A percentile compares a stretch with the other conserved stretches of the same genome.
phyloP scores from a whole-genome alignment of 768 basidiomycete species.

The Hericium alpestre region DNA sequence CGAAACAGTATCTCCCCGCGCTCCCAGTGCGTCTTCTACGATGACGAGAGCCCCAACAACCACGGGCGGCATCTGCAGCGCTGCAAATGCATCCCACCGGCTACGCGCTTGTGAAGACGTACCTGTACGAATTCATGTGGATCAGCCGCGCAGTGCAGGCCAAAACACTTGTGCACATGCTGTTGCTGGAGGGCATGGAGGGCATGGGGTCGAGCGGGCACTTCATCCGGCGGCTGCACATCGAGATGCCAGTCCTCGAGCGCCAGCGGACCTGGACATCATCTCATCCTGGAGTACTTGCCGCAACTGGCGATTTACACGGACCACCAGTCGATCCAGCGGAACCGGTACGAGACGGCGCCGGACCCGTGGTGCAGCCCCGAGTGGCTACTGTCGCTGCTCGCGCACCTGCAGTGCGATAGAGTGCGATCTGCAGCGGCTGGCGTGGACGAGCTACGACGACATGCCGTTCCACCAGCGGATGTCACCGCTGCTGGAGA shows the following conservation, averaged over 20 bases:
- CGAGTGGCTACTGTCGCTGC: slow-evolving; percentile 46
- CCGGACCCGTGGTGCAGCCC: slow-evolving; percentile 38
- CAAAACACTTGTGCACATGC: slow-evolving; percentile 31
- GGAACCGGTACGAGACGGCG: slow-evolving; percentile 36
- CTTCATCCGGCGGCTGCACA: slow-evolving; percentile 54
- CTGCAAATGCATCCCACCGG: no score
- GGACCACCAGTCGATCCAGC: slow-evolving; percentile 55
- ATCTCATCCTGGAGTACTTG: slow-evolving; percentile 50
- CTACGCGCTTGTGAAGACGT: slow-evolving; percentile 37
- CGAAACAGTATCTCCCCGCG: no score
- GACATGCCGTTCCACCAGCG: slow-evolving; percentile 47
- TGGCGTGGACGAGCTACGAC: slow-evolving; percentile 69
- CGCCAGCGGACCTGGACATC: slow-evolving; percentile 54
- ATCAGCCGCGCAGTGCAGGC: slow-evolving; percentile 45
- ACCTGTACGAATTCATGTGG: slow-evolving; percentile 64
- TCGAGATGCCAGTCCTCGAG: slow-evolving; percentile 57
- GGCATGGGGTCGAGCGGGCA: slow-evolving; percentile 25
- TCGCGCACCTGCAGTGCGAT: slow-evolving; percentile 45
- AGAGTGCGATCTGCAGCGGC: slow-evolving; percentile 39
- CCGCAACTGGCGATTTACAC: slow-evolving; percentile 50
- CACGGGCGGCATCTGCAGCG: no score
- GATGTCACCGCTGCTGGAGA: slow-evolving; percentile 42
- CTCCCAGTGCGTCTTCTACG: no score
- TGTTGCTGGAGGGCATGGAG: slow-evolving; percentile 31
- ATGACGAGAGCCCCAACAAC: no score